Base-by-base conservation (phyloP, 805 yeast species). In the Suhomyces xylopsoci region DNA sequence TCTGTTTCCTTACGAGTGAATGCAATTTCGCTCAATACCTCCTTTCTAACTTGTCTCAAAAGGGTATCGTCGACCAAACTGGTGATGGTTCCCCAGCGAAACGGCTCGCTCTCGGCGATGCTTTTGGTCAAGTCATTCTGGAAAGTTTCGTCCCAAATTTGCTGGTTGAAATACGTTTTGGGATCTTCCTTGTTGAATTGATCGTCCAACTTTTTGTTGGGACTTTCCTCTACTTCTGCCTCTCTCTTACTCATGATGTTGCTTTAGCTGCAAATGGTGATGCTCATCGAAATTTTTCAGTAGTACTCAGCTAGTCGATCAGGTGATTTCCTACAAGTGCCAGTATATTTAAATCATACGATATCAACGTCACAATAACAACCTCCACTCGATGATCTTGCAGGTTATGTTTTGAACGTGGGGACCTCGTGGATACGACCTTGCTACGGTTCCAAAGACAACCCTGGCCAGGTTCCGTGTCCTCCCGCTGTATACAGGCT, bases 1-100 rank as follows among this genome's bases (percentile, higher is more conserved):
- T 94, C 99, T 0, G 99, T 94, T 69, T 96, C 99, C 68, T 96
- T 94, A 60, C 85, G 83, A 8, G 98, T 91, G 76, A 96, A 94
- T 44, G 89, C 94, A 55, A 94, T 86, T 62, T 91, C 87, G 2
- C 78, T 71, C 58, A 89, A 80, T 24, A 96, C 91, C 67, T 94
- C 99, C 52, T 82, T 81, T 48, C 98, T 80, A 1, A 96, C 98
- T 28, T 81, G 79, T 56, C 94, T 75, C 50, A 94, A 71, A 38
- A 96, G 71, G 1, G 83, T 81, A 58, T 93, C 96, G 64, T 92
- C 82, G 41, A 94, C 78, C 46, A 94, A 73, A 32, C 84, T 80
- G 20, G 74, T 77, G 47, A 94, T 87, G 12, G 91, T 84, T 2
- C 98, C 97, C 92, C 97, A 93, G 64, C 83, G 79, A 66, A 87